Conservation (phyloP, 1,284 basidiomycete genomes). For the Cryptococcus maquisensis region DNA sequence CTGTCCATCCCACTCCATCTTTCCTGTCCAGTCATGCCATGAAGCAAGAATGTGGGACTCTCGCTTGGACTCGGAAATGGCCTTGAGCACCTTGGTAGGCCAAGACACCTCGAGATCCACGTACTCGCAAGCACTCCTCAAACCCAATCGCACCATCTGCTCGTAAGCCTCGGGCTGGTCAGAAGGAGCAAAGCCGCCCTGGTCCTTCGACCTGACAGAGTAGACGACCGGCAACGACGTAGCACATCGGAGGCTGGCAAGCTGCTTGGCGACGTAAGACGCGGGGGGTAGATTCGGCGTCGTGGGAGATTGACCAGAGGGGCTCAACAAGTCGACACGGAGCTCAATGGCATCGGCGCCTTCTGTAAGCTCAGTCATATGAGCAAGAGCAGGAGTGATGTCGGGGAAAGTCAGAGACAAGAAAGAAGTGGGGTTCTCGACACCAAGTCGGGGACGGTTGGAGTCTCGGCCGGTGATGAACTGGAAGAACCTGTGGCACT, state of each 20-base stretch:
- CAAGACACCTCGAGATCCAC: slow-evolving; percentile 85
- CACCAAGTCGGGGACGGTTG: slow-evolving; percentile 62
- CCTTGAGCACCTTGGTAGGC: slow-evolving; percentile 60
- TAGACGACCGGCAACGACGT: slow-evolving; percentile 85
- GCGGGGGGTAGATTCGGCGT: slow-evolving; percentile 61
- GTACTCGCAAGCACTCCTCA: slow-evolving; percentile 85
- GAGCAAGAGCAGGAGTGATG: slow-evolving; percentile 63
- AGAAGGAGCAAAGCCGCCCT: slow-evolving; percentile 91
- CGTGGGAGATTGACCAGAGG: slow-evolving; percentile 48
- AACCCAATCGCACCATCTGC: slow-evolving; percentile 70
- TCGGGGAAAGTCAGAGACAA: slow-evolving; percentile 89
- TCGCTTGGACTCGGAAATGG: slow-evolving; percentile 64
- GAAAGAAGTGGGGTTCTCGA: slow-evolving; percentile 74
- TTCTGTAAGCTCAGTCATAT: slow-evolving; percentile 68
- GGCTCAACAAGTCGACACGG: slow-evolving; percentile 81
- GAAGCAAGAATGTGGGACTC: slow-evolving; percentile 79
- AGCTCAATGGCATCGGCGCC: slow-evolving; percentile 92
- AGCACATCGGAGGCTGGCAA: slow-evolving; percentile 71
- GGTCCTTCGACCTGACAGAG: slow-evolving; percentile 80
- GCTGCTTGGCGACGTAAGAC: slow-evolving; percentile 74
- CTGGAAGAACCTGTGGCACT: slow-evolving; percentile 66
- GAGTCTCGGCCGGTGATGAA: slow-evolving; percentile 74
- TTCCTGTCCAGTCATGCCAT: slow-evolving; percentile 89
- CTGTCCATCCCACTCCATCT: slow-evolving; percentile 73
- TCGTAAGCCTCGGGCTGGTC: slow-evolving; percentile 68